Percentiles rank a stretch among this genome's conserved stretches.
Evolutionary conservation across 768 basidiomycete species (phyloP).

Genomic region (Coprinopsis cinerea): DNA sequence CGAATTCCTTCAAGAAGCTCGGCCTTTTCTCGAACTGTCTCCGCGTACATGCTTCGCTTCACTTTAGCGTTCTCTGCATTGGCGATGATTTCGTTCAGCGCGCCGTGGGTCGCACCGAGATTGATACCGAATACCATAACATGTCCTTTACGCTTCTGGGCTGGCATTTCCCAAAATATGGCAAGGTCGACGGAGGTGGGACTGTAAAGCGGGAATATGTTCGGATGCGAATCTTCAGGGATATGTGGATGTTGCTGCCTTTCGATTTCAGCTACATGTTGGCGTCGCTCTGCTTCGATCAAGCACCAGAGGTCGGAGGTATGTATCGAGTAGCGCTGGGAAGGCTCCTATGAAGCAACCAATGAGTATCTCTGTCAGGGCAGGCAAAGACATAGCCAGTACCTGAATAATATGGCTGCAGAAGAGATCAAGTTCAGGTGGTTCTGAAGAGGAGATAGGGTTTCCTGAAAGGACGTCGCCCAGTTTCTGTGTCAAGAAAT

Average conservation of each 20-base stretch:
- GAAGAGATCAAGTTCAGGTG: conserved; percentile 13
- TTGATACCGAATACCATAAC: conserved; percentile 49
- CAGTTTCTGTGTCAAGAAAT: conserved; percentile 10
- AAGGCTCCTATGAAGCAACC: background rate
- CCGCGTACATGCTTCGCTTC: conserved; percentile 85
- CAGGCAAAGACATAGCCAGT: background rate
- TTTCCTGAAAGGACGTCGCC: conserved; percentile 10
- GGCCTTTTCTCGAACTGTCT: conserved; percentile 71
- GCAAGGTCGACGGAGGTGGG: conserved; percentile 68
- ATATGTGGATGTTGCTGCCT: conserved; percentile 50
- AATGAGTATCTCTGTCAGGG: background rate
- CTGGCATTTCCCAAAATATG: conserved; percentile 70
- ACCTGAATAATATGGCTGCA: conserved; percentile 14
- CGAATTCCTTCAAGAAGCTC: conserved; percentile 64
- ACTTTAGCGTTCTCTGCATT: conserved; percentile 56
- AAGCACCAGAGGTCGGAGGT: conserved; percentile 34
- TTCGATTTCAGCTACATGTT: conserved; percentile 22
- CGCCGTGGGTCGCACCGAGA: conserved; percentile 65
- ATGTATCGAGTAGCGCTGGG: conserved; percentile 18
- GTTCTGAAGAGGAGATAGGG: conserved; percentile 2
- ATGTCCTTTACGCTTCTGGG: conserved; percentile 56
- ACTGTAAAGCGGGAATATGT: conserved; percentile 77
- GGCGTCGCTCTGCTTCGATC: conserved; percentile 47
- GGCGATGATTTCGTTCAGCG: conserved; percentile 55
- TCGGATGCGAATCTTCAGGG: conserved; percentile 39